These are phyloP conservation scores for Rhizopus microsporus DNA, from an alignment of 371 early-diverging fungal species.

Conservation along the genomic window DNA sequence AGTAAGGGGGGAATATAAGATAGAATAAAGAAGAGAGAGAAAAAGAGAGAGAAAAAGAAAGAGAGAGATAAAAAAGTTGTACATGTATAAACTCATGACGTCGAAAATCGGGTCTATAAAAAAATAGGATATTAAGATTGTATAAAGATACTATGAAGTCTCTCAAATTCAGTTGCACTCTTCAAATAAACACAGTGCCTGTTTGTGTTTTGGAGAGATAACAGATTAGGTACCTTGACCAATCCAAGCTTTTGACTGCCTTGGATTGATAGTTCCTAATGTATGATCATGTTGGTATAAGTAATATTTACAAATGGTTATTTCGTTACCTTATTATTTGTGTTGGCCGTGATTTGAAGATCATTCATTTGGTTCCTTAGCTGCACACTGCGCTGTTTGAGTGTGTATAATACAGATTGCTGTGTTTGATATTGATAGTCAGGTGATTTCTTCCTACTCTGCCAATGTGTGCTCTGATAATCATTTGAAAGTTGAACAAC, in stretches of 20 bases:
- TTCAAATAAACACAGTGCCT: conserved; percentile 29
- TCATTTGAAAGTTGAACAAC: conserved; percentile 47
- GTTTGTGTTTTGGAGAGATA: conserved; percentile 2
- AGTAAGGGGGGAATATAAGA: not conserved
- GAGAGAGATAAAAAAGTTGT: conserved; percentile 14
- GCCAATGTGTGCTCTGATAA: conserved; percentile 42
- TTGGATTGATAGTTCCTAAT: not conserved
- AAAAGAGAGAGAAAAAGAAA: conserved; percentile 7
- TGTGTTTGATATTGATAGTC: conserved; percentile 74
- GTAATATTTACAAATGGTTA: conserved; percentile 1
- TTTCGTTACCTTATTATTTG: conserved; percentile 14
- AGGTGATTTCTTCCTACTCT: conserved; percentile 57
- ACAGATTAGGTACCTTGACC: conserved; percentile 13
- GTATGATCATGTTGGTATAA: conserved; percentile 1
- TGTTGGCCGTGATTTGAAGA: conserved; percentile 14
- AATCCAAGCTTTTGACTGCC: conserved; percentile 13
- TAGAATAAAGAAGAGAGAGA: not conserved
- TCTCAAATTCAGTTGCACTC: conserved; percentile 38
- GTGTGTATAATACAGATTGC: conserved; percentile 66
- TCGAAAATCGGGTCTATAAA: conserved; percentile 17
- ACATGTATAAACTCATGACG: conserved; percentile 19
- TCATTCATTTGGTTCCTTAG: conserved; percentile 48
- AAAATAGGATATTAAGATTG: conserved; percentile 22
- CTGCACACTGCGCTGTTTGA: conserved; percentile 64
- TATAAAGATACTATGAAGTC: conserved; percentile 39